Conservation (phyloP, 257 asterid genomes). For the Solanum ossicruentum region DNA sequence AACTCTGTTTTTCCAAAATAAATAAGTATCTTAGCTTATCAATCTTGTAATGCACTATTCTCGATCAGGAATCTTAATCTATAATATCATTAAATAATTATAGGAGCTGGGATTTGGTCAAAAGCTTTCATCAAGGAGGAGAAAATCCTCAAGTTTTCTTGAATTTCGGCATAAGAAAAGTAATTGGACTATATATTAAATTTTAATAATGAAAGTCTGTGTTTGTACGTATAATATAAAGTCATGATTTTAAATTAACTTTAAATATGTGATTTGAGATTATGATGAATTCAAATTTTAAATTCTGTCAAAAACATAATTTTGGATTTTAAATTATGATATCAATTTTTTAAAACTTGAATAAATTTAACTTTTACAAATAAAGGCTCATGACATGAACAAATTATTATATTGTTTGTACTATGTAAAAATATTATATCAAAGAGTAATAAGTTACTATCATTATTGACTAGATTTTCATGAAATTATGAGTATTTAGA, state of each 20-base stretch:
- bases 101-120: background rate
- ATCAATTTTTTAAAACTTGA: background rate
- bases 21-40: background rate
- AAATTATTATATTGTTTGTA: background rate
- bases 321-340: background rate
- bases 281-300: background rate
- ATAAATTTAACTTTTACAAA: background rate
- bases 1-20: background rate
- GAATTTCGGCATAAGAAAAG: background rate
- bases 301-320: background rate
- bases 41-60: background rate
- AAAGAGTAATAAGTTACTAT: background rate
- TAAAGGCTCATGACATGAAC: background rate
- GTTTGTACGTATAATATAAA: background rate
- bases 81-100: background rate
- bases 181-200: background rate
- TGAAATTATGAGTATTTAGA: background rate
- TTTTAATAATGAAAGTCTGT: background rate
- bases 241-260: background rate
- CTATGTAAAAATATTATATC: background rate
- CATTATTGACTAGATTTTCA: background rate
- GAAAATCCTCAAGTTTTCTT: background rate
- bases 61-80: background rate
- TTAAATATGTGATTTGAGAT: background rate
- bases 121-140: background rate